phyloP scores from a whole-genome alignment of 1,284 basidiomycete genomes.

The Coniferiporia sulphurascens region DNA sequence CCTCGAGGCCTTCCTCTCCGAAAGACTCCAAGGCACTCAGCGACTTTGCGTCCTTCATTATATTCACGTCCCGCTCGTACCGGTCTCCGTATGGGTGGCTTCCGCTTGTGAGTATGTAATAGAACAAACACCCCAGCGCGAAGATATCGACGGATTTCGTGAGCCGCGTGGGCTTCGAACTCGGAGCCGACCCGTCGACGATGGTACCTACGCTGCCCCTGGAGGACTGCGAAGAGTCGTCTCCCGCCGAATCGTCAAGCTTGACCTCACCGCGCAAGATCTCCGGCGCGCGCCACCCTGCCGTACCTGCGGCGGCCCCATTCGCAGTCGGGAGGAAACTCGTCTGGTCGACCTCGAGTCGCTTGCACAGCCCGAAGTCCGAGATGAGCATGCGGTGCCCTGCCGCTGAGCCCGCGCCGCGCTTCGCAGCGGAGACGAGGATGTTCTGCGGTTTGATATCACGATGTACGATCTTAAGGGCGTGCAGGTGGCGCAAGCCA shows the following conservation, averaged over 20 bases:
- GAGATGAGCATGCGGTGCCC: constrained; percentile 88
- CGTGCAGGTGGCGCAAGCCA: constrained; percentile 88
- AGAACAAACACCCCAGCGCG: constrained; percentile 89
- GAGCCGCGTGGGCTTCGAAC: constrained; percentile 56
- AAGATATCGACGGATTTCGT: constrained; percentile 95
- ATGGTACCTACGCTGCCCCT: constrained; percentile 53
- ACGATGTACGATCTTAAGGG: constrained; percentile 93
- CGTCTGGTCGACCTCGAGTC: constrained; percentile 88
- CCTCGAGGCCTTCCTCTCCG: constrained; percentile 90
- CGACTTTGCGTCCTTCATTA: constrained; percentile 73
- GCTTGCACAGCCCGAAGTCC: constrained; percentile 92
- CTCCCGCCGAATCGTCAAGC: constrained; percentile 69
- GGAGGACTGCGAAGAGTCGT: constrained; percentile 63
- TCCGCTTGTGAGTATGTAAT: constrained; percentile 85
- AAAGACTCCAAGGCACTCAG: constrained; percentile 70
- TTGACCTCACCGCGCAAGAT: constrained; percentile 89
- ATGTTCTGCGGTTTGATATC: constrained; percentile 99
- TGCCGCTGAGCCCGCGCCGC: constrained; percentile 42
- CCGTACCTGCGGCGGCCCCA: constrained; percentile 84
- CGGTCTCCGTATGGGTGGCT: constrained; percentile 88
- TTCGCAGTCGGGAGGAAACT: constrained; percentile 82
- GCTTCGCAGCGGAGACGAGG: constrained; percentile 73
- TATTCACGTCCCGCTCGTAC: constrained; percentile 90
- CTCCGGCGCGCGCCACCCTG: constrained; percentile 94
- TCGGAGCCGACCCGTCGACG: constrained; percentile 32